phyloP scores from a whole-genome alignment of 371 early-diverging fungal species.

The Neoconidiobolus thromboides region DNA sequence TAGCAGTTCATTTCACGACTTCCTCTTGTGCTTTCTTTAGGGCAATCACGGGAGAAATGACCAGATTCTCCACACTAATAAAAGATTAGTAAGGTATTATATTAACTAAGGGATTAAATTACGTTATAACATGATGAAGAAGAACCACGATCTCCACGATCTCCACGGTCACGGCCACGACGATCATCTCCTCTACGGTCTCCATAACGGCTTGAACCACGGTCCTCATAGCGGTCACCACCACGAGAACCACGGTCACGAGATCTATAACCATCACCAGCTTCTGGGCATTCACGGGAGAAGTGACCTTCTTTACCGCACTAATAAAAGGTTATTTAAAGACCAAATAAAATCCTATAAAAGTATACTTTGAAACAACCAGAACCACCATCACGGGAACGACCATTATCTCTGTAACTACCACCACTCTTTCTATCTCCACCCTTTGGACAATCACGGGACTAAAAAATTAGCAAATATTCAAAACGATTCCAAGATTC shows the following conservation, averaged over 20 bases:
- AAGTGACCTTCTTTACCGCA: conserved; percentile 24
- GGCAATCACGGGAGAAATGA: conserved; percentile 40
- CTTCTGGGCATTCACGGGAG: conserved; percentile 35
- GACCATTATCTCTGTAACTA: conserved; percentile 2
- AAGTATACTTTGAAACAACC: conserved; percentile 10
- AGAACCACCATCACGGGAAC: conserved; percentile 7
- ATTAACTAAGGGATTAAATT: too few relatives aligned
- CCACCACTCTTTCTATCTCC: conserved; percentile 2
- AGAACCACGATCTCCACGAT: conserved; percentile 20
- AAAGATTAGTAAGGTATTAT: neutral
- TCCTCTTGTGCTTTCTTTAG: conserved; percentile 17
- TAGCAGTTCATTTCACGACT: conserved; percentile 27
- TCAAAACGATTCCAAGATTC: too few relatives aligned
- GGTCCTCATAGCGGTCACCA: neutral
- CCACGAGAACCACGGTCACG: neutral
- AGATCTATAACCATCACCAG: conserved; percentile 9
- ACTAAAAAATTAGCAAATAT: neutral
- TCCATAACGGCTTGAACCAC: neutral
- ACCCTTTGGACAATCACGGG: conserved; percentile 18
- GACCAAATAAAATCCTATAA: neutral
- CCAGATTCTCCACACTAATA: conserved; percentile 14
- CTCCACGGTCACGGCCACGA: conserved; percentile 17
- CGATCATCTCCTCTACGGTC: conserved; percentile 5
- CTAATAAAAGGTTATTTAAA: conserved; percentile 12
- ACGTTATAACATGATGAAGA: conserved; percentile 8